These are phyloP conservation scores for Gnomoniopsis smithogilvyi DNA, from an alignment of 2,329 filamentous ascomycete genomes.

Conservation along the genomic window DNA sequence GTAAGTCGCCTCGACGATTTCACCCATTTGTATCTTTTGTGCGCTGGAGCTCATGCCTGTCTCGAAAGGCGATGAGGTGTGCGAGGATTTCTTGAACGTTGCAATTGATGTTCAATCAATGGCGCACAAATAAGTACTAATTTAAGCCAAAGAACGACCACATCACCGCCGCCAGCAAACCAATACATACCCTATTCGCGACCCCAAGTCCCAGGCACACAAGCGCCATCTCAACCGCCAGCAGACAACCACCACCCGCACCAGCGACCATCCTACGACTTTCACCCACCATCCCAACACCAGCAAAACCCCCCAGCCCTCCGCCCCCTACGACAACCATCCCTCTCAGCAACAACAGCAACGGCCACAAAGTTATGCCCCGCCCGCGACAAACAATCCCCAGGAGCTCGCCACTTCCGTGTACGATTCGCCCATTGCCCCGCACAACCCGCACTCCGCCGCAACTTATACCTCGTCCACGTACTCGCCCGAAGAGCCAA, in stretches of 20 bases:
- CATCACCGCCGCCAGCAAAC: slow-evolving; percentile 15
- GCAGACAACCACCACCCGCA: slow-evolving; percentile 37
- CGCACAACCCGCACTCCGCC: slow-evolving; percentile 43
- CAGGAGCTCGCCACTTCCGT: slow-evolving; percentile 76
- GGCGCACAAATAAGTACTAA: not conserved
- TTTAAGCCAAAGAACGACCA: slow-evolving; percentile 5
- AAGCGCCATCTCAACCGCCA: slow-evolving; percentile 36
- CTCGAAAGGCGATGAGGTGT: not conserved
- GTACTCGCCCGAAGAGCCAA: slow-evolving; percentile 46
- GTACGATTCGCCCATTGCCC: slow-evolving; percentile 69
- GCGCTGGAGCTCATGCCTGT: not conserved
- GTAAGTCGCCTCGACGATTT: slow-evolving; percentile 1
- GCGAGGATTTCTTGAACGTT: not conserved
- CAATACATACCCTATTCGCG: slow-evolving; percentile 17
- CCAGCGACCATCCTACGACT: slow-evolving; percentile 63
- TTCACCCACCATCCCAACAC: not conserved
- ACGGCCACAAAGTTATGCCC: slow-evolving; percentile 63
- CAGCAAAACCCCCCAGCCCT: slow-evolving; percentile 39
- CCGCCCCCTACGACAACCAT: slow-evolving; percentile 41
- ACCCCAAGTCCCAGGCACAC: slow-evolving; percentile 10
- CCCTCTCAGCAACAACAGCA: slow-evolving; percentile 40
- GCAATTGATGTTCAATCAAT: not conserved
- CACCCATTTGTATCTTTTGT: not conserved
- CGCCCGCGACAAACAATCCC: slow-evolving; percentile 40
- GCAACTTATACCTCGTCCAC: slow-evolving; percentile 44